Evolutionary conservation across 192 early-diverging fungal genomes (phyloP), one percentile per base, ranked within the genome.

Genomic region (Lunasporangiospora selenospora): DNA sequence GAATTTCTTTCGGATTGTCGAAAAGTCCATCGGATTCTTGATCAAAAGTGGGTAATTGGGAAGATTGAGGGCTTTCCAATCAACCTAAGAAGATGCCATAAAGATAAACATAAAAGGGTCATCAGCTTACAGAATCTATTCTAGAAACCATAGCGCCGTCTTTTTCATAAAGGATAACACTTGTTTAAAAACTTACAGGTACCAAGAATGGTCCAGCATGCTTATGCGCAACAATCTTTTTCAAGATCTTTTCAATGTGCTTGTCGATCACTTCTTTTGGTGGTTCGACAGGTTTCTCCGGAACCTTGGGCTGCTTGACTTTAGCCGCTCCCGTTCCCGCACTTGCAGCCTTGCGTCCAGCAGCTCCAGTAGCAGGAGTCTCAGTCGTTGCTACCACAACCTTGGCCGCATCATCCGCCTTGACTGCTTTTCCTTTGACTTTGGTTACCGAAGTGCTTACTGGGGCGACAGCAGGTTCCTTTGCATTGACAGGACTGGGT

Each of bases 21-120:
- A 53, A 46, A 92, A 81, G 55, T 93, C 91, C 83, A 92, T 92
- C 7, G 91, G 91, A 36, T 83, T 80, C 42, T 85, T 85, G 52
- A 85, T 85, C 36, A 83, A 39, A 26, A 58, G 23, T 7, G 62
- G 58, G 50, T 85, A 85, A 58, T 79, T 70, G 5, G 83, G 83
- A 44, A 81, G 31, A 47, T 76, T 76, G 12, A 80, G 54, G 6
- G 75, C 75, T 44, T 65, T 64, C 47, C 65, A 79, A 21, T 81
- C 80, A 16, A 81, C 78, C 78, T 80, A 51, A 36, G n/a, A 16
- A 23, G 12, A 19, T 15, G 23, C 26, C 18, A 24, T 42, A 24
- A 27, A 41, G 40, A 32, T 19, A 4, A 29, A 46, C 43, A 13
- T 6, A 24, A 31, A 13, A 52, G 15, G n/a, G 6, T 23, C n/a